Percentiles rank a stretch among this genome's conserved stretches.
These are phyloP conservation scores for Erysimum cheiri DNA, from an alignment of 441 rosid genomes.

Conservation along the genomic window DNA sequence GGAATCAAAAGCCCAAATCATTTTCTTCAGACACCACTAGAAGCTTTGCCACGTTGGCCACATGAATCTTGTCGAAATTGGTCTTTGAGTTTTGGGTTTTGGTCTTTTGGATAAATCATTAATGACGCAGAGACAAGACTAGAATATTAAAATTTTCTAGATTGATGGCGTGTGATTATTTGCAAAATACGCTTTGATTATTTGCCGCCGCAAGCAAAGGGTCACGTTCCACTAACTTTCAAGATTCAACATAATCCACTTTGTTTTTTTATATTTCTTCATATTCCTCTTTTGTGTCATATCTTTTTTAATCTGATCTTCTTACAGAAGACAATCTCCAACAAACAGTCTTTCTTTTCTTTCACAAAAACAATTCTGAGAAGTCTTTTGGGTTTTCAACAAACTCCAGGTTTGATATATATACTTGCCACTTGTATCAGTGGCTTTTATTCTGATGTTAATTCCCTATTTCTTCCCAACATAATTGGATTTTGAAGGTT, in stretches of 20 bases:
- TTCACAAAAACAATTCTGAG: not conserved
- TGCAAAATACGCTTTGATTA: not conserved
- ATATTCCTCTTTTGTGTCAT: not conserved
- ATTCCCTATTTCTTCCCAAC: not conserved
- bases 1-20: conserved; percentile 27
- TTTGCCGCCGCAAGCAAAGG: conserved; percentile 43
- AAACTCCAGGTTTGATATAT: conserved; percentile 25
- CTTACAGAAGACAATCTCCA: not conserved
- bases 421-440: conserved; percentile 10
- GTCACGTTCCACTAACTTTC: conserved; percentile 44
- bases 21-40: not conserved
- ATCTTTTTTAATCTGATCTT: not conserved
- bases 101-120: conserved; percentile 9
- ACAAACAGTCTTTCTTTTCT: not conserved
- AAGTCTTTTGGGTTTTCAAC: conserved; percentile 23
- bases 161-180: conserved; percentile 30
- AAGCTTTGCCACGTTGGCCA: conserved; percentile 31
- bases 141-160: not conserved
- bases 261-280: not conserved
- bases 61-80: not conserved
- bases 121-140: conserved; percentile 32
- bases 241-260: conserved; percentile 38
- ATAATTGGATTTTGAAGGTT: conserved; percentile 20
- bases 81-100: not conserved
- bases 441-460: not conserved